Evolutionary conservation across 805 yeast species (phyloP).

Genomic region (Saccharomycopsis fermentans): DNA sequence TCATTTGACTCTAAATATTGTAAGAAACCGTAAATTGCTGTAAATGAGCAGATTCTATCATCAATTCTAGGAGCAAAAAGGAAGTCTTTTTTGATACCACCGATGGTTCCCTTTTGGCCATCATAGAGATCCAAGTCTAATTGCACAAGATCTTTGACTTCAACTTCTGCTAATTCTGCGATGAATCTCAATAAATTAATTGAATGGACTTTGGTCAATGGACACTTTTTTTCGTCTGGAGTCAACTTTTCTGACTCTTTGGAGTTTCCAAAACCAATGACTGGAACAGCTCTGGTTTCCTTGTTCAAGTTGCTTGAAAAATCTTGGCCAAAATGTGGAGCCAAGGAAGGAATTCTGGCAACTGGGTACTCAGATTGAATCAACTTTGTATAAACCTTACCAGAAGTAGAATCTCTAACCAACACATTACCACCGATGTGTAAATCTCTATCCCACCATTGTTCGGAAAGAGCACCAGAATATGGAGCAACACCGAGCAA

Average conservation of each 20-base stretch:
- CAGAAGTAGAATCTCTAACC: slow-evolving; percentile 23
- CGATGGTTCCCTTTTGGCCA: slow-evolving; percentile 67
- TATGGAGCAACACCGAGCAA: slow-evolving; percentile 78
- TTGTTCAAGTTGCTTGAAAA: slow-evolving; percentile 62
- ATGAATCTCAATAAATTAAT: slow-evolving; percentile 58
- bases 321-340: slow-evolving; percentile 76
- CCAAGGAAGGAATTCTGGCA: slow-evolving; percentile 75
- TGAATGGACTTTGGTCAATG: slow-evolving; percentile 60
- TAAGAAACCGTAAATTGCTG: slow-evolving; percentile 55
- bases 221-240: slow-evolving; percentile 51
- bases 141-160: slow-evolving; percentile 53
- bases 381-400: slow-evolving; percentile 33
- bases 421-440: slow-evolving; percentile 76
- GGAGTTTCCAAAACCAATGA: slow-evolving; percentile 45
- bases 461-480: slow-evolving; percentile 53
- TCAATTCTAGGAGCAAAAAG: slow-evolving; percentile 76
- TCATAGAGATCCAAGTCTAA: slow-evolving; percentile 74
- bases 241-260: slow-evolving; percentile 34
- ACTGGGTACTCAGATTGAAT: slow-evolving; percentile 55
- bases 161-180: slow-evolving; percentile 47
- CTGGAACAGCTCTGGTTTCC: slow-evolving; percentile 73
- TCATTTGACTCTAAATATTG: slow-evolving; percentile 31
- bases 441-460: slow-evolving; percentile 81
- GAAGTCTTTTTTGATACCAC: slow-evolving; percentile 71
- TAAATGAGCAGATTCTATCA: slow-evolving; percentile 71